These are phyloP conservation scores for Triticum urartu DNA, from an alignment of 176 grass and related monocot species.

Conservation along the genomic window DNA sequence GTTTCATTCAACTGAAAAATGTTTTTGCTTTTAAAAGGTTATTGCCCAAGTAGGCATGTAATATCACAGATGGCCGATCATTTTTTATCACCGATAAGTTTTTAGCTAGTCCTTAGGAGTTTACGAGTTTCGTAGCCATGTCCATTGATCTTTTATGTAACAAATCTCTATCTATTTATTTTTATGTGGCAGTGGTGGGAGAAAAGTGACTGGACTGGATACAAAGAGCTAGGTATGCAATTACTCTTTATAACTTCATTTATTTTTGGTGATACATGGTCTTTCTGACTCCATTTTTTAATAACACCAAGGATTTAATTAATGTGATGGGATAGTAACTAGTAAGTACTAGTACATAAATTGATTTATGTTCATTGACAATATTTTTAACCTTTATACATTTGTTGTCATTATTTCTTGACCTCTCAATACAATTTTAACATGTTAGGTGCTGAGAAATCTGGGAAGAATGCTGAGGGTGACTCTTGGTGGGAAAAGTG, in stretches of 20 bases:
- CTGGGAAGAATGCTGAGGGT: conserved; percentile 79
- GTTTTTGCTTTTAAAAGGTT: not conserved
- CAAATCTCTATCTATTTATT: conserved; percentile 30
- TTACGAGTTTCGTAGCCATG: not conserved
- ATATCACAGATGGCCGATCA: not conserved
- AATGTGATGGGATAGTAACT: not conserved
- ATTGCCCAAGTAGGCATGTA: not conserved
- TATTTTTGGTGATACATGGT: not conserved
- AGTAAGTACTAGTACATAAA: not conserved
- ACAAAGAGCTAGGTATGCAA: conserved; percentile 89
- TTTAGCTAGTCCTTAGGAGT: not conserved
- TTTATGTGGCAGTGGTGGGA: conserved; percentile 93
- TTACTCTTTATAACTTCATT: conserved; percentile 9
- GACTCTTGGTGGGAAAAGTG: conserved; percentile 98
- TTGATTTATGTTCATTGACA: not conserved
- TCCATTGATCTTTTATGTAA: not conserved
- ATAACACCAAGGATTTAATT: not conserved
- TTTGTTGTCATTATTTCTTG: not conserved
- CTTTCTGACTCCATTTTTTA: not conserved
- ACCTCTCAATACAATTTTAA: not conserved
- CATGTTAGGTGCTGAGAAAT: conserved; percentile 81
- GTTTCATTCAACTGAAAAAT: not conserved
- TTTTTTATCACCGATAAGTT: not conserved
- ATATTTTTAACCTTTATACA: not conserved
- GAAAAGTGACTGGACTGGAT: conserved; percentile 97